A percentile compares a stretch with the other conserved stretches of the same genome.
Evolutionary conservation across 768 basidiomycete genomes (phyloP).

Genomic region (Myochromella boudieri): DNA sequence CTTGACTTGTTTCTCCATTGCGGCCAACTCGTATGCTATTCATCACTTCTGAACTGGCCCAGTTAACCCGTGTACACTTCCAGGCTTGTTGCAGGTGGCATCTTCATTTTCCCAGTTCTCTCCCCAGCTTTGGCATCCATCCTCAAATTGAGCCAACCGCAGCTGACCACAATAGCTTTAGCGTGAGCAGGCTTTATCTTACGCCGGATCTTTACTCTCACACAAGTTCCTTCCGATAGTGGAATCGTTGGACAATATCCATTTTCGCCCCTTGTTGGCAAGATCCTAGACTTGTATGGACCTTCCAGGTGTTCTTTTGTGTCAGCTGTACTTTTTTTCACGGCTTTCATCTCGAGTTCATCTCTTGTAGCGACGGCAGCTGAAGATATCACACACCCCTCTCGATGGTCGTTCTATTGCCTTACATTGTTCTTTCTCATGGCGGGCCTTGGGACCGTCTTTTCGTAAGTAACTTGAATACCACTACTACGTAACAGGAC

Average conservation of each 20-base stretch:
- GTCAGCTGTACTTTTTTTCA: slow-evolving; percentile 55
- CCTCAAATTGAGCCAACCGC: slow-evolving; percentile 69
- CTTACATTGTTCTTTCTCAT: slow-evolving; percentile 62
- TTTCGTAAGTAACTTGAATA: slow-evolving; percentile 52
- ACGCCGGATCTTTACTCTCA: neutral
- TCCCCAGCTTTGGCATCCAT: slow-evolving; percentile 60
- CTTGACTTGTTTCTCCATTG: slow-evolving; percentile 51
- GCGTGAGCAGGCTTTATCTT: slow-evolving; percentile 47
- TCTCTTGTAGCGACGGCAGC: slow-evolving; percentile 51
- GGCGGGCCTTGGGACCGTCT: slow-evolving; percentile 66
- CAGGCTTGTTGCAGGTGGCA: slow-evolving; percentile 77
- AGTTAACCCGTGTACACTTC: neutral
- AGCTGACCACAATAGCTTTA: slow-evolving; percentile 74
- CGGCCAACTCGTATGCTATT: slow-evolving; percentile 59
- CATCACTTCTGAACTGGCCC: neutral
- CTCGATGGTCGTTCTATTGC: slow-evolving; percentile 45
- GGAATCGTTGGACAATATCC: slow-evolving; percentile 85
- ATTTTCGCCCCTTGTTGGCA: slow-evolving; percentile 67
- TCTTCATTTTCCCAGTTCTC: slow-evolving; percentile 78
- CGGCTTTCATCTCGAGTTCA: slow-evolving; percentile 65
- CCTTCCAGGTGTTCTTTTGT: slow-evolving; percentile 67
- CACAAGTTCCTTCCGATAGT: slow-evolving; percentile 35
- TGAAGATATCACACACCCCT: slow-evolving; percentile 33
- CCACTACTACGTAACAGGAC: neutral
- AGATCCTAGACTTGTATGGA: slow-evolving; percentile 64